Evolutionary conservation across 768 basidiomycete genomes (phyloP), one percentile per base, ranked within the genome.

Genomic region (Auriscalpium microsporum): DNA sequence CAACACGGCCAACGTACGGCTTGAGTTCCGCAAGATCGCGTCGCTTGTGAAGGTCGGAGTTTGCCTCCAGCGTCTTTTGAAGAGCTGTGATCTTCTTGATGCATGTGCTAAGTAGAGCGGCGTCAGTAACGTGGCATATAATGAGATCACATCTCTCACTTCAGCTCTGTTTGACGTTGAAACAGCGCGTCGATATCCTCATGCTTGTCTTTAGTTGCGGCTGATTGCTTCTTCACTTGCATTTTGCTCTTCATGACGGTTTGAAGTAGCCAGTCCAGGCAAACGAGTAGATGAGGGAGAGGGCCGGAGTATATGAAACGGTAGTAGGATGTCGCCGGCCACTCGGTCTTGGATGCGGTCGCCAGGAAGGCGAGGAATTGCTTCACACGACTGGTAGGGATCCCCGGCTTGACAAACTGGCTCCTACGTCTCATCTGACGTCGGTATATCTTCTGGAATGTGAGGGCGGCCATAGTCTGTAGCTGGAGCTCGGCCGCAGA

Each of bases 291-390:
- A 50, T 61, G 59, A 5, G 59, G 59, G 14, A 61, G 58, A 10
- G 59, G 50, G 9, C 59, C 59, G 9, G 58, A 33, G 54, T 59
- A 61, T 48, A 61, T 35, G 10, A 48, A 58, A 13, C 54, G 54
- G 55, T 61, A 61, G 3, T 45, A 53, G 3, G 58, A 58, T 14
- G 10, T 54, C 23, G 21, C 2, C 6, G 58, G 49, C 57, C 57
- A 58, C 35, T 54, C 48, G 16, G 52, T 52, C 0, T 37, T 36
- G 3, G 37, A 35, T 1, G 42, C 59, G 7, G 46, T 53, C 48
- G 14, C 40, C 7, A 35, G 48, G 44, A 54, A 58, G 10, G 46
- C 57, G 14, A 53, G 53, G 35, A 58, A 51, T 34, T 48, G 53
- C 3, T 34, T 33, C n/a, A 42, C 28, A 21, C 59, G 59, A 21